Evolutionary conservation across 139 green algal species (phyloP).

Genomic region (Dunaliella primolecta): DNA sequence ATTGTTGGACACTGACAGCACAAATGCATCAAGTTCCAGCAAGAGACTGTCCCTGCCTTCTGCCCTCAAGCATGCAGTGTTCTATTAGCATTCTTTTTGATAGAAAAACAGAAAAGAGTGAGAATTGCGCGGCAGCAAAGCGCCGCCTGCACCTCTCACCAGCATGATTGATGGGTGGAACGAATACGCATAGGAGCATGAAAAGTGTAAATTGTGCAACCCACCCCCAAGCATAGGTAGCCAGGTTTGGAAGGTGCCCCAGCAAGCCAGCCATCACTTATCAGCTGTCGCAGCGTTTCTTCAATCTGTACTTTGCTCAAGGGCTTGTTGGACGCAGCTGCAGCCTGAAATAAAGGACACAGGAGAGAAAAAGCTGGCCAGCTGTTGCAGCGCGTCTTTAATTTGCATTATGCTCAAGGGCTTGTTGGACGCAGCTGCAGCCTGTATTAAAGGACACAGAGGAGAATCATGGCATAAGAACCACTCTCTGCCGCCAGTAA

Average conservation of each 20-base stretch:
- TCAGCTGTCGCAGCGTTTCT: constrained; percentile 21
- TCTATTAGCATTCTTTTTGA: too few species aligned
- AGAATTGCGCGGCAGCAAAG: too few species aligned
- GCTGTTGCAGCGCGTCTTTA: neutral
- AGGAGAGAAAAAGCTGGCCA: neutral
- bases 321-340: neutral
- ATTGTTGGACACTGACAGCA: too few species aligned
- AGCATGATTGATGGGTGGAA: neutral
- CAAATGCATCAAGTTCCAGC: too few species aligned
- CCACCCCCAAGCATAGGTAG: constrained; percentile 27
- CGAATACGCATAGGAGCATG: neutral
- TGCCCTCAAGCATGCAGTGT: neutral
- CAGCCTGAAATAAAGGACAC: neutral
- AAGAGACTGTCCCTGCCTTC: neutral
- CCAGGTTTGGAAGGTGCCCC: neutral
- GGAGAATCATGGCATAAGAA: neutral
- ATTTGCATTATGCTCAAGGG: neutral
- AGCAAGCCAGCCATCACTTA: constrained; percentile 29
- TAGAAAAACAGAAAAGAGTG: too few species aligned
- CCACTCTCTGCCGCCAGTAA: neutral
- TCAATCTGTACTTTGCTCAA: constrained; percentile 24
- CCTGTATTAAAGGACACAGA: too few species aligned
- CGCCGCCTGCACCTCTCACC: neutral
- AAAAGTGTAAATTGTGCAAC: neutral
- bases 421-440: neutral